A percentile compares a stretch with the other conserved stretches of the same genome.
phyloP scores from a whole-genome alignment of 129 eudicot genomes.

The Tagetes erecta region DNA sequence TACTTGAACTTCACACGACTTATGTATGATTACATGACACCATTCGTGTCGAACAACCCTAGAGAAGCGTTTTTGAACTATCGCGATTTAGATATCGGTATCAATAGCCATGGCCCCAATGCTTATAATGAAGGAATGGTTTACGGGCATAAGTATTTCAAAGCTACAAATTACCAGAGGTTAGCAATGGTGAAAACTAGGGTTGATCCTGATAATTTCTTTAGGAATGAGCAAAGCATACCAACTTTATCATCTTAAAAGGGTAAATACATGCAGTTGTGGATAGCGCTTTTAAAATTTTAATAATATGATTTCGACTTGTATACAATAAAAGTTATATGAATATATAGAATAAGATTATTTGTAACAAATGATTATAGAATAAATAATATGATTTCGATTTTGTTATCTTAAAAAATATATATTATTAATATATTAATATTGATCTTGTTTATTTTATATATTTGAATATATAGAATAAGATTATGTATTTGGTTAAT shows the following conservation, averaged over 20 bases:
- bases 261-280: too few species aligned
- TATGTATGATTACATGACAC: conserved; percentile 45
- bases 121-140: too few species aligned
- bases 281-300: too few species aligned
- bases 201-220: conserved; percentile 49
- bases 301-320: too few species aligned
- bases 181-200: conserved; percentile 36
- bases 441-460: not conserved
- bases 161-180: conserved; percentile 37
- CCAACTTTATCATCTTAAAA: too few species aligned
- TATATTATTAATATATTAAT: not conserved
- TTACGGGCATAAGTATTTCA: conserved; percentile 48
- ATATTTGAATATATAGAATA: not conserved
- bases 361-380: too few species aligned
- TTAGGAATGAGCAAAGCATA: too few species aligned
- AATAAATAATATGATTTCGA: too few species aligned
- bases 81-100: too few species aligned
- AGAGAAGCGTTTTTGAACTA: conserved; percentile 17
- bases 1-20: conserved; percentile 32
- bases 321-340: too few species aligned
- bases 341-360: too few species aligned
- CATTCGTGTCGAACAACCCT: conserved; percentile 43
- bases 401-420: not conserved
- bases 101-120: too few species aligned
- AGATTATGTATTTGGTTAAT: not conserved